Conservation (phyloP, 2,329 filamentous ascomycete species). For the Cadophora luteo-olivacea region DNA sequence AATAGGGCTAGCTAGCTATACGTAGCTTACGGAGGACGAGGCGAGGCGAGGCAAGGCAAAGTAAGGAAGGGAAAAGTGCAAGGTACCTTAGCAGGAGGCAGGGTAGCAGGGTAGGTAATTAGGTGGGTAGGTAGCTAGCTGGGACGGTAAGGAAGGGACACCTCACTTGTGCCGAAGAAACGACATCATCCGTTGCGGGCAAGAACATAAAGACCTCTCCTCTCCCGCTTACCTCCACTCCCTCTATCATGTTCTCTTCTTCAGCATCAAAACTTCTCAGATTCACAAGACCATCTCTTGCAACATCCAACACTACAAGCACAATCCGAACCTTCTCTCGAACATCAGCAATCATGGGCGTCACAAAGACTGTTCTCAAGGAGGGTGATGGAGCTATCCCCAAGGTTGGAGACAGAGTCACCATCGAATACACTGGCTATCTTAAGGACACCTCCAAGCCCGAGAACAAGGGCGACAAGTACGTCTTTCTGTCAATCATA, state of each 20-base stretch:
- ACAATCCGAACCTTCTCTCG: conserved; percentile 37
- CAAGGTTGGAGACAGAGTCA: conserved; percentile 72
- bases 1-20: neutral
- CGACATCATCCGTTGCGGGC: conserved; percentile 6
- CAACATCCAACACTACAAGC: neutral
- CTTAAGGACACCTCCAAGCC: conserved; percentile 71
- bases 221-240: neutral
- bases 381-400: conserved; percentile 70
- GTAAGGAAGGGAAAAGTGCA: neutral
- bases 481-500: conserved; percentile 46
- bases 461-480: conserved; percentile 75
- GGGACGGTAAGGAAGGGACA: neutral
- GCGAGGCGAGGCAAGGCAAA: neutral
- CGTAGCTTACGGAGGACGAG: no score
- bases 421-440: conserved; percentile 91
- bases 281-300: conserved; percentile 3
- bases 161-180: conserved; percentile 2
- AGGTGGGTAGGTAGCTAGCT: neutral
- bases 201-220: conserved; percentile 13
- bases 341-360: conserved; percentile 63
- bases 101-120: no score
- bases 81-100: no score
- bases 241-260: conserved; percentile 14
- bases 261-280: conserved; percentile 14
- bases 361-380: conserved; percentile 69